Conservation (phyloP, 2,329 filamentous ascomycete species). For the Ceratocystiopsis minuta region DNA sequence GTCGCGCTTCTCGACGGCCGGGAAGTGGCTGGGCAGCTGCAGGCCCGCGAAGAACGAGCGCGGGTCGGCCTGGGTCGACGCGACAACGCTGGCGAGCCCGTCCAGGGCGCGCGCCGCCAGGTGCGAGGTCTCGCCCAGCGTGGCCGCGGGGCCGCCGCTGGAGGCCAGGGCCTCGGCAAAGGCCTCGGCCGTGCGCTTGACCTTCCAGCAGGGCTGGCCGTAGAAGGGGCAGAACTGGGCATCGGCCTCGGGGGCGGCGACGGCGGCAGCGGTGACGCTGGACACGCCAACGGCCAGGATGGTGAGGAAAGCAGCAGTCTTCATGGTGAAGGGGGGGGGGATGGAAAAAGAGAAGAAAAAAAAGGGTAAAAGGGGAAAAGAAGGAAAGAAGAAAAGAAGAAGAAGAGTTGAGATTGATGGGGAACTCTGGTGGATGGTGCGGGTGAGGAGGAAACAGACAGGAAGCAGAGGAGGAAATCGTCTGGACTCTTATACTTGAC, state of each 20-base stretch:
- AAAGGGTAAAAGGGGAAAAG: not conserved
- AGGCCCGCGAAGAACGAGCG: conserved; percentile 10
- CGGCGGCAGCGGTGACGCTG: conserved; percentile 7
- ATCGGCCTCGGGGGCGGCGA: conserved; percentile 7
- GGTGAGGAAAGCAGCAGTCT: conserved; percentile 7
- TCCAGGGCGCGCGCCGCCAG: conserved; percentile 9
- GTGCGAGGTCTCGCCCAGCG: conserved; percentile 6
- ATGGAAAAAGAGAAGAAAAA: not conserved
- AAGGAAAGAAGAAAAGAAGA: not conserved
- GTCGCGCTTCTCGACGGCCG: not conserved
- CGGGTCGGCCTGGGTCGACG: conserved; percentile 9
- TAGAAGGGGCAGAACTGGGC: conserved; percentile 4
- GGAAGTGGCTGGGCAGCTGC: conserved; percentile 7
- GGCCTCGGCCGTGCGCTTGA: conserved; percentile 8
- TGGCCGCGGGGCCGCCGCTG: not conserved
- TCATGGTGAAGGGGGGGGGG: conserved; percentile 4
- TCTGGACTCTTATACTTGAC: too few relatives aligned
- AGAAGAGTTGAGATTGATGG: not conserved
- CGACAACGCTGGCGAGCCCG: conserved; percentile 9
- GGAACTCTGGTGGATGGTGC: too few relatives aligned
- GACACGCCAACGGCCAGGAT: conserved; percentile 8
- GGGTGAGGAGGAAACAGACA: too few relatives aligned
- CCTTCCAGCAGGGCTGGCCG: conserved; percentile 10
- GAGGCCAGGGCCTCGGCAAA: conserved; percentile 5
- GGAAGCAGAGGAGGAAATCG: not conserved